Evolutionary conservation across 2,329 filamentous ascomycete species (phyloP).

Genomic region (Sarocladium brachiariae): DNA sequence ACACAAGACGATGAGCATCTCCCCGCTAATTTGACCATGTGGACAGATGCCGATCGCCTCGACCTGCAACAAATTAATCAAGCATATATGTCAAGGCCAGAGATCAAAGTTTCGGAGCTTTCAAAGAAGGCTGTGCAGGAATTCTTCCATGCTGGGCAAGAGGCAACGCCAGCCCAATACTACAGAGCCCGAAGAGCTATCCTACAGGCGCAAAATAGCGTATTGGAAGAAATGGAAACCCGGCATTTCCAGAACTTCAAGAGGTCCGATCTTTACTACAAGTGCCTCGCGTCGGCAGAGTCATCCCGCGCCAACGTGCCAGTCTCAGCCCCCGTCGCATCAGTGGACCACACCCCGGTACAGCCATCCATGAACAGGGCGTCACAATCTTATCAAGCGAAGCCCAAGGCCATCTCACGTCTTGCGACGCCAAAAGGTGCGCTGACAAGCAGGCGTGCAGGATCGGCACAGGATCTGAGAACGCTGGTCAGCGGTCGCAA

Average conservation of each 20-base stretch:
- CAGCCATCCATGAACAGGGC: conserved; percentile 19
- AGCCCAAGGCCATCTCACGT: conserved; percentile 37
- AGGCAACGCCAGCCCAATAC: conserved; percentile 75
- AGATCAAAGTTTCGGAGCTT: conserved; percentile 68
- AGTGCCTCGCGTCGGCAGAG: conserved; percentile 87
- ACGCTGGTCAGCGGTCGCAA: conserved; percentile 29
- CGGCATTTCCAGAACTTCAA: conserved; percentile 81
- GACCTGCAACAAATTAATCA: conserved; percentile 91
- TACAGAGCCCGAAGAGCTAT: conserved; percentile 75
- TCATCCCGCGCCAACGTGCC: conserved; percentile 34
- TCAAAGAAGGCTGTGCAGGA: conserved; percentile 63
- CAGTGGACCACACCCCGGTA: conserved; percentile 6
- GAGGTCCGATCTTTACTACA: conserved; percentile 90
- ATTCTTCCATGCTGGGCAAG: conserved; percentile 72
- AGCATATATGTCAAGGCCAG: conserved; percentile 74
- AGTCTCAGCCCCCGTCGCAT: conserved; percentile 11
- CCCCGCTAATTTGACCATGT: conserved; percentile 56
- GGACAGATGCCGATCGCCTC: conserved; percentile 76
- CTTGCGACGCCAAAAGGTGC: conserved; percentile 33
- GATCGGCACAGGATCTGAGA: conserved; percentile 43
- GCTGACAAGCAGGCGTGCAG: conserved; percentile 30
- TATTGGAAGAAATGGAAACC: conserved; percentile 77
- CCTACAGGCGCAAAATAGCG: conserved; percentile 71
- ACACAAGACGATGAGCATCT: conserved; percentile 52
- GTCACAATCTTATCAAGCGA: conserved; percentile 34